Conservation (phyloP, 163 green algal genomes). For the Volvox carteri region DNA sequence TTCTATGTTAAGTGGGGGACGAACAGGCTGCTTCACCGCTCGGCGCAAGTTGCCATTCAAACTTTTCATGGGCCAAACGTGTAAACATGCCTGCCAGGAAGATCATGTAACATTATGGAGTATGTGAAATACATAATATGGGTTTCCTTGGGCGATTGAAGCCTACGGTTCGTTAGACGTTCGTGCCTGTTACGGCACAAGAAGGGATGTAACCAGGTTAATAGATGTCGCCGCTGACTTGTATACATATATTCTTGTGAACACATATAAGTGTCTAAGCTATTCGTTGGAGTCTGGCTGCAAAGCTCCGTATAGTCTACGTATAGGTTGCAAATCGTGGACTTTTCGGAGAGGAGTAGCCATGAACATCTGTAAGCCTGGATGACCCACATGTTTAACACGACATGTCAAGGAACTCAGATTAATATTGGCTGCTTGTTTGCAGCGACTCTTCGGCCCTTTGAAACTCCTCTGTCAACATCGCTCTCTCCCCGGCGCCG, state of each 20-base stretch:
- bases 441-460: slow-evolving; percentile 34
- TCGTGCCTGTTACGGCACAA: background rate
- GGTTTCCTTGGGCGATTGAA: too few species aligned
- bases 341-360: slow-evolving; percentile 4
- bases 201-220: background rate
- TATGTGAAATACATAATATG: too few species aligned
- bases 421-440: background rate
- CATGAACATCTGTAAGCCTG: slow-evolving; percentile 37
- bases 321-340: background rate
- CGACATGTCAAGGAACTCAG: background rate
- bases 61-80: too few species aligned
- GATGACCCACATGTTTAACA: background rate
- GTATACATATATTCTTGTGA: too few species aligned
- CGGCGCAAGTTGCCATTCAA: too few species aligned
- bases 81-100: too few species aligned
- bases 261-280: too few species aligned
- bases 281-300: background rate
- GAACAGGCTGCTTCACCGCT: too few species aligned
- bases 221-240: too few species aligned
- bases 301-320: background rate
- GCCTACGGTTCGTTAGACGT: too few species aligned
- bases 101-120: too few species aligned
- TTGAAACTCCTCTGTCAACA: slow-evolving; percentile 30
- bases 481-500: slow-evolving; percentile 29
- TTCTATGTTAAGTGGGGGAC: too few species aligned